Percentiles rank a stretch among this genome's conserved stretches.
These are phyloP conservation scores for Dalbergia cochinchinensis DNA, from an alignment of 306 rosid genomes.

Conservation along the genomic window DNA sequence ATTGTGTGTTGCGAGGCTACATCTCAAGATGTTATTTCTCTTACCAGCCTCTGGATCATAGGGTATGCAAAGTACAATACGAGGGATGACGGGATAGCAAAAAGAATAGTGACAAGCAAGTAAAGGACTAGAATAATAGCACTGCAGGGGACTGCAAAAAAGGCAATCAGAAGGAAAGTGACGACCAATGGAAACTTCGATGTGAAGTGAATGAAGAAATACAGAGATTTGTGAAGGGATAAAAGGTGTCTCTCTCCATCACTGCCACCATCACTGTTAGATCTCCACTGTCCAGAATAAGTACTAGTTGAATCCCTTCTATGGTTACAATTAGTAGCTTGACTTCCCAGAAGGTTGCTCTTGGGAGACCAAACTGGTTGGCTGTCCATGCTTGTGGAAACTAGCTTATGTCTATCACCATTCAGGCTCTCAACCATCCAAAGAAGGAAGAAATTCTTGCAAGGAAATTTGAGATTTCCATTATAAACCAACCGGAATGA, in stretches of 20 bases:
- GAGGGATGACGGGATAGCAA: constrained; percentile 87
- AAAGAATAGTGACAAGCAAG: constrained; percentile 75
- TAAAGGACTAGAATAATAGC: constrained; percentile 74
- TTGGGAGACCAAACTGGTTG: constrained; percentile 58
- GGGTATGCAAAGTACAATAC: constrained; percentile 81
- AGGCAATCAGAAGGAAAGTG: constrained; percentile 71
- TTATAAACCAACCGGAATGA: constrained; percentile 78
- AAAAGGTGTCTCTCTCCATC: constrained; percentile 55
- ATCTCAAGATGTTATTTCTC: constrained; percentile 76
- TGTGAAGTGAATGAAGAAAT: constrained; percentile 74
- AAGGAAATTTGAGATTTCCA: constrained; percentile 79
- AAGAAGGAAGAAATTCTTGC: constrained; percentile 87
- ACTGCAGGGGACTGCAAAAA: constrained; percentile 76
- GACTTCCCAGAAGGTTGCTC: constrained; percentile 58
- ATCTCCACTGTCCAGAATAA: constrained; percentile 50
- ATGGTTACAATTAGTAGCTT: constrained; percentile 50
- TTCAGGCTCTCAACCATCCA: constrained; percentile 97
- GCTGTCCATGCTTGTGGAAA: constrained; percentile 57
- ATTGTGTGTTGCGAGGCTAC: constrained; percentile 36
- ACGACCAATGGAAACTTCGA: constrained; percentile 84
- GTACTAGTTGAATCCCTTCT: constrained; percentile 61
- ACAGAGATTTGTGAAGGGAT: constrained; percentile 74
- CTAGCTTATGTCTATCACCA: constrained; percentile 68
- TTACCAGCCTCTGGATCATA: constrained; percentile 72
- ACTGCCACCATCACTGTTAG: constrained; percentile 44